Conservation (phyloP, 805 yeast species). For the Kazachstania viticola region DNA sequence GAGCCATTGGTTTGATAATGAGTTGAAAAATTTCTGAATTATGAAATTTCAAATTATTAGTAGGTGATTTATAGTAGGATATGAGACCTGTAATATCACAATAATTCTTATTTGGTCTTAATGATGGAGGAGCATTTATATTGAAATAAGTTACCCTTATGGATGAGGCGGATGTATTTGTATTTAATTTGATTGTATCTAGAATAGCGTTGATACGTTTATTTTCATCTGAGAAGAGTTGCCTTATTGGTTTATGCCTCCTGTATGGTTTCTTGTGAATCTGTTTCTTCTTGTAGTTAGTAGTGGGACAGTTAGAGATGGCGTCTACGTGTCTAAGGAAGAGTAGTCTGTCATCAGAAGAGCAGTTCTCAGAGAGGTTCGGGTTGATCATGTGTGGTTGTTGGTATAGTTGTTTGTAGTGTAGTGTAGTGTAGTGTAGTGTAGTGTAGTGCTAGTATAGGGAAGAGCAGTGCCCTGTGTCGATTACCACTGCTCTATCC, state of each 20-base stretch:
- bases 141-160: conserved; percentile 58
- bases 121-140: conserved; percentile 77
- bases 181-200: conserved; percentile 3
- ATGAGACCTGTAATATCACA: conserved; percentile 90
- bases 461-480: too few relatives aligned
- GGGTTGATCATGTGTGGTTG: too few relatives aligned
- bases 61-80: conserved; percentile 64
- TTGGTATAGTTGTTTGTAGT: too few relatives aligned
- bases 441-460: too few relatives aligned
- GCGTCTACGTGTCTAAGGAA: too few relatives aligned
- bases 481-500: too few relatives aligned
- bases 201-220: conserved; percentile 38
- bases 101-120: conserved; percentile 68
- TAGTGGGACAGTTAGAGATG: too few relatives aligned
- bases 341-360: too few relatives aligned
- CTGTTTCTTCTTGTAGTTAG: too few relatives aligned
- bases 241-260: conserved; percentile 64
- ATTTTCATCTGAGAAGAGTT: conserved; percentile 66
- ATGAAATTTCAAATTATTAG: conserved; percentile 64
- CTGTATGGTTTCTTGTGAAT: conserved; percentile 40
- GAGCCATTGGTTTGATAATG: conserved; percentile 62
- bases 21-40: conserved; percentile 74
- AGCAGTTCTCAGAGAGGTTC: too few relatives aligned
- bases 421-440: too few relatives aligned
- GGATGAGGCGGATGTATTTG: conserved; percentile 1